A percentile compares a stretch with the other conserved stretches of the same genome.
Evolutionary conservation across 1,139 yeast genomes (phyloP).

Genomic region (Entelexis sorbosivorans): DNA sequence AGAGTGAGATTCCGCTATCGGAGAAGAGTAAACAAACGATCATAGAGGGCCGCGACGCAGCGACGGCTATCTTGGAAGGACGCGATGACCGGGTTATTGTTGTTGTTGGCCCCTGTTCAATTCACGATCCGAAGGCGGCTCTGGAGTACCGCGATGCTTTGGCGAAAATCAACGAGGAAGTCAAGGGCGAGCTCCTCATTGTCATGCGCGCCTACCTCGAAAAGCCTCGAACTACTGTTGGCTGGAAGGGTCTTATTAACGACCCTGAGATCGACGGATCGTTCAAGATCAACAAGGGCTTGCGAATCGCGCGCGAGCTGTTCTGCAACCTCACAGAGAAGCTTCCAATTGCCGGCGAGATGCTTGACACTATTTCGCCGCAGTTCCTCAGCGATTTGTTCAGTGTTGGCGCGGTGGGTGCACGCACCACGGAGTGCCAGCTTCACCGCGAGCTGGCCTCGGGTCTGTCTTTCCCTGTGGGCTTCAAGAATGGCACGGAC

Average conservation of each 20-base stretch:
- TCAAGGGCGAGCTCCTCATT: conserved; percentile 64
- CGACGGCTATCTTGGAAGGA: conserved; percentile 60
- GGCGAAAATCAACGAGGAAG: conserved; percentile 46
- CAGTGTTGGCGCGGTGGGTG: conserved; percentile 94
- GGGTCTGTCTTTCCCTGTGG: conserved; percentile 91
- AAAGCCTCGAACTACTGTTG: conserved; percentile 97
- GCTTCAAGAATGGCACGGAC: conserved; percentile 95
- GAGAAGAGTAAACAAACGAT: conserved; percentile 51
- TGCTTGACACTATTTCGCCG: conserved; percentile 95
- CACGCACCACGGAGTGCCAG: conserved; percentile 95
- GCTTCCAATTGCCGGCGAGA: conserved; percentile 91
- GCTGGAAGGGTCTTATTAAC: conserved; percentile 96
- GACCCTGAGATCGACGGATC: conserved; percentile 95
- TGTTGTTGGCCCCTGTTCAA: conserved; percentile 93
- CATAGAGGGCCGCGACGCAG: conserved; percentile 62
- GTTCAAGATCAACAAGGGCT: conserved; percentile 89
- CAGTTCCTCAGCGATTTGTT: conserved; percentile 83
- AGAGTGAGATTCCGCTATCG: conserved; percentile 72
- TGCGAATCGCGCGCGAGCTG: conserved; percentile 75
- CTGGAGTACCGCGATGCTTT: conserved; percentile 71
- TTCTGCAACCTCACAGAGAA: conserved; percentile 70
- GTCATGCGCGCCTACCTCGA: conserved; percentile 97
- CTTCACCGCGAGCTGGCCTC: conserved; percentile 92
- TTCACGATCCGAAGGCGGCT: conserved; percentile 90
- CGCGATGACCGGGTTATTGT: conserved; percentile 68